Conservation (phyloP, 192 early-diverging fungal genomes). For the Coemansia sp. region DNA sequence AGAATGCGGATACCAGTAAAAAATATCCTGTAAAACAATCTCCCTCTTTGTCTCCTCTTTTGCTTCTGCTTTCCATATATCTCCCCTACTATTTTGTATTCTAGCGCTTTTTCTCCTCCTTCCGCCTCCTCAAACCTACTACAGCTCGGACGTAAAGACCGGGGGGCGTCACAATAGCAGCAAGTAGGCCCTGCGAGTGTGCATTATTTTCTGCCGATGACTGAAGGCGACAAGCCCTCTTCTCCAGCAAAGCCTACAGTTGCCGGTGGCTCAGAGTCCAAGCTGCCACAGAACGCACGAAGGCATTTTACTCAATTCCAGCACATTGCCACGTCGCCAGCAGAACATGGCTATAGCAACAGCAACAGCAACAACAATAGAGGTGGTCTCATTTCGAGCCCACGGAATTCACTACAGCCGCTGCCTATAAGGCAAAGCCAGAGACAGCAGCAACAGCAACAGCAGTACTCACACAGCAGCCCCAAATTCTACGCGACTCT, state of each 20-base stretch:
- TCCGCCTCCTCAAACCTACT: too few species aligned
- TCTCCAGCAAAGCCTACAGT: not conserved
- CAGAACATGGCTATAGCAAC: constrained; percentile 1
- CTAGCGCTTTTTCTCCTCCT: too few species aligned
- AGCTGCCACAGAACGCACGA: constrained; percentile 24
- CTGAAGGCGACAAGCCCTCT: constrained; percentile 4
- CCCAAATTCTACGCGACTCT: not conserved
- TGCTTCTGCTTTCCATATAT: not conserved
- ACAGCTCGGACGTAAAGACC: too few species aligned
- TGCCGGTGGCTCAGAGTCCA: not conserved
- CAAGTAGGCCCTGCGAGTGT: not conserved
- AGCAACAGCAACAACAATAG: not conserved
- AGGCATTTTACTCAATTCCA: not conserved
- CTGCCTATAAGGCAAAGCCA: constrained; percentile 5
- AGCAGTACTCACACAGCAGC: not conserved
- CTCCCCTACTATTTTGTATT: not conserved
- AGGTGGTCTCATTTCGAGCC: not conserved
- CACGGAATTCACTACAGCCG: not conserved
- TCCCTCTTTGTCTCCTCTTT: not conserved
- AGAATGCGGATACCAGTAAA: too few species aligned
- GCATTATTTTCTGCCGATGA: constrained; percentile 4
- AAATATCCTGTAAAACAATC: not conserved
- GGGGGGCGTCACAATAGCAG: not conserved
- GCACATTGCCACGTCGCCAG: not conserved
- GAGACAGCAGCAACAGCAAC: constrained; percentile 10